Evolutionary conservation across 2,329 filamentous ascomycete species (phyloP).

Genomic region (Trichoderma sp.): DNA sequence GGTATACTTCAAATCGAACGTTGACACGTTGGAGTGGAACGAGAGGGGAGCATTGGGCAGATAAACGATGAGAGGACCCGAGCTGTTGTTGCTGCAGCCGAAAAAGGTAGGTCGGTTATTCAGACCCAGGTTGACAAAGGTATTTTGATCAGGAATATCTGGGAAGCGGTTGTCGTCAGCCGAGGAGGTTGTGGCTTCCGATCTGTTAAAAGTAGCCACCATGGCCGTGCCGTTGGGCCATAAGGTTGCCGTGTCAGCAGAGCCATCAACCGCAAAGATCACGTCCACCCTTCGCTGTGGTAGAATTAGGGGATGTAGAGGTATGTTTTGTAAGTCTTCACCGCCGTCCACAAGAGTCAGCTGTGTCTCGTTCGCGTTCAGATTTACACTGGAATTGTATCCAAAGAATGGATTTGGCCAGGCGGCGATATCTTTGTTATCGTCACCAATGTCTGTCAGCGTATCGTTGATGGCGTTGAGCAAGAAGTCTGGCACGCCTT

Average conservation of each 20-base stretch:
- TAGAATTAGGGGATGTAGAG: conserved; percentile 75
- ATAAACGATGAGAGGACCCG: conserved; percentile 73
- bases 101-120: conserved; percentile 79
- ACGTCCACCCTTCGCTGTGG: conserved; percentile 72
- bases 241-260: conserved; percentile 66
- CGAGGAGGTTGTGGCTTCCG: conserved; percentile 39
- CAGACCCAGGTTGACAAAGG: conserved; percentile 74
- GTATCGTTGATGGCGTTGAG: conserved; percentile 53
- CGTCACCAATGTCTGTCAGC: conserved; percentile 55
- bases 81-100: conserved; percentile 59
- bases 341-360: conserved; percentile 79
- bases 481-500: conserved; percentile 51
- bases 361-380: conserved; percentile 52
- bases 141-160: conserved; percentile 70
- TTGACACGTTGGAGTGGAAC: conserved; percentile 70
- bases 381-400: conserved; percentile 62
- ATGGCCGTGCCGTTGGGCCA: conserved; percentile 80
- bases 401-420: conserved; percentile 76
- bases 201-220: conserved; percentile 71
- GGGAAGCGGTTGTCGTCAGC: conserved; percentile 73
- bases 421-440: conserved; percentile 71
- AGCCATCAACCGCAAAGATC: conserved; percentile 78
- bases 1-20: conserved; percentile 66
- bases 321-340: conserved; percentile 76
- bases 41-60: conserved; percentile 79